phyloP scores from a whole-genome alignment of 768 basidiomycete species.

The Rubroboletus pulcherrimus region DNA sequence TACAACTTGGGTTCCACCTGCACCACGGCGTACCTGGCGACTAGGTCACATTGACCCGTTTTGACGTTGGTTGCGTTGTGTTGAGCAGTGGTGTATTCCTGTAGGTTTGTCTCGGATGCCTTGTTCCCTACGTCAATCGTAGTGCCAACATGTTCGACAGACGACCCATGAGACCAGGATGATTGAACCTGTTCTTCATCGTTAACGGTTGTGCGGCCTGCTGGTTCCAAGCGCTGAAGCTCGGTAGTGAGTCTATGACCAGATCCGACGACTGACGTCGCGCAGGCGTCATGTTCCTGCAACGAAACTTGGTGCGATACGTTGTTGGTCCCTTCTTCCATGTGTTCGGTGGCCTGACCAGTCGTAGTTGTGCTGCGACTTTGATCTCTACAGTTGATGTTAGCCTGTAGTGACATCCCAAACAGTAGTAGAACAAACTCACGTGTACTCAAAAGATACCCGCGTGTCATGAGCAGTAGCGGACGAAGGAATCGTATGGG shows the following conservation, averaged over 20 bases:
- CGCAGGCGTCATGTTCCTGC: not conserved
- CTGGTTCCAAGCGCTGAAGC: not conserved
- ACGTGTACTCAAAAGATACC: not conserved
- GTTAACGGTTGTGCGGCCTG: not conserved
- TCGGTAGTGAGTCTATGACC: not conserved
- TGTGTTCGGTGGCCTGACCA: not conserved
- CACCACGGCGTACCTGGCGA: not conserved
- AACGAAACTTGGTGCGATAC: not conserved
- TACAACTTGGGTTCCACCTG: not conserved
- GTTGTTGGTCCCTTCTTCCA: not conserved
- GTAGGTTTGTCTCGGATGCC: not conserved
- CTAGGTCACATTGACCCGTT: not conserved
- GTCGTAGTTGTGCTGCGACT: not conserved
- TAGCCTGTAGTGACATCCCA: not conserved
- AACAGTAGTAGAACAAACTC: not conserved
- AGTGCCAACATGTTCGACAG: not conserved
- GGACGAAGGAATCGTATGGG: not conserved
- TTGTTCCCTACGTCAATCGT: not conserved
- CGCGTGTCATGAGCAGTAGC: not conserved
- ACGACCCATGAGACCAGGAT: not conserved
- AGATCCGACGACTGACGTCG: not conserved
- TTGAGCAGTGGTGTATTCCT: not conserved
- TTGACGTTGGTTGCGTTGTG: not conserved
- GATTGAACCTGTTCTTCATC: not conserved
- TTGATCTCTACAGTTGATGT: not conserved